Evolutionary conservation across 208 protist species (phyloP), one percentile per base, ranked within the genome.

Genomic region (Vickermania spadyakhi): DNA sequence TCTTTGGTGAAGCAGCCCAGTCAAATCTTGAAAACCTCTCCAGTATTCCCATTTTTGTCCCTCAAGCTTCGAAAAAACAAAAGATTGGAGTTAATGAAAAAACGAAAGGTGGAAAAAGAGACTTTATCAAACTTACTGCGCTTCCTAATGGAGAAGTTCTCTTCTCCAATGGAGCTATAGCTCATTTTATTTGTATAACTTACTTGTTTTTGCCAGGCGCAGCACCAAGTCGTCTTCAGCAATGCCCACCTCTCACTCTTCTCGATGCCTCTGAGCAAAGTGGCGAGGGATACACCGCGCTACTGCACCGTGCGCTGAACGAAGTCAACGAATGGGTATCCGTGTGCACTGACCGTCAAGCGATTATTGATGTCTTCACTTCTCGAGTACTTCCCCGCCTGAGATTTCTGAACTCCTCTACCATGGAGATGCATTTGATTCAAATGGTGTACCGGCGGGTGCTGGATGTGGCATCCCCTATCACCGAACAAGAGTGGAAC

Each of bases 371-470:
- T 4, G 56, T 84, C 4, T 79, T 88, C 45, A 72, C 70, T n/a
- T 28, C 68, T 1, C 36, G 36, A 7, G 56, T 93, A 4, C 21
- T 89, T 2, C 86, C 82, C 0, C 29, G 31, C 11, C 64, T 93
- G 21, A 72, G 64, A 0, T 73, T 68, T 22, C 63, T 79, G 0
- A 77, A 77, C 13, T 66, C 76, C 0, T 63, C 73, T 7, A 76
- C 86, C 52, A 64, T 73, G 60, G 85, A 92, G 58, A 70, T 82
- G 49, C 77, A 78, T 63, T 59, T 93, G 7, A 52, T 84, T 22
- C 82, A 87, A 58, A 75, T 70, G 3, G 58, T 86, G 27, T 89
- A 85, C 67, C 59, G 75, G 56, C 54, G 28, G 0, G 56, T 89
- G 31, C 67, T 93, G 56, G 52, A 49, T 3, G 26, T 73, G 23